Conservation (phyloP, 2,329 filamentous ascomycete genomes). For the Trichoderma sp. region DNA sequence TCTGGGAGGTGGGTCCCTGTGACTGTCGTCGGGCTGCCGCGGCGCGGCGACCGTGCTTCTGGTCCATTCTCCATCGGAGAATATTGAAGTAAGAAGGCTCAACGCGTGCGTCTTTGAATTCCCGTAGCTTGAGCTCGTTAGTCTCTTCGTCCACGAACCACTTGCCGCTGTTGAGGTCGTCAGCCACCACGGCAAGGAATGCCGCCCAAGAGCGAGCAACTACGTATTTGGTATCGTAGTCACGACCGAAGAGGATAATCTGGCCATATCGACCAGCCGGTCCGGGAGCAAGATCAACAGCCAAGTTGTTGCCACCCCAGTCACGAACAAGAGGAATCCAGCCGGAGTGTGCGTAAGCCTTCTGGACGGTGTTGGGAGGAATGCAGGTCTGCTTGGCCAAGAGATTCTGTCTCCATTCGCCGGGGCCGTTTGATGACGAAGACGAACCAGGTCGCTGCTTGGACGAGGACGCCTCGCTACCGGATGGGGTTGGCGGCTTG, state of each 20-base stretch:
- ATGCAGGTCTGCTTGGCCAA: conserved; percentile 84
- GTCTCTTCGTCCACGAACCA: conserved; percentile 92
- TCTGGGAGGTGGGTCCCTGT: conserved; percentile 48
- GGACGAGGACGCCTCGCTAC: conserved; percentile 68
- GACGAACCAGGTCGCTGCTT: conserved; percentile 51
- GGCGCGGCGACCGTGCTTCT: conserved; percentile 78
- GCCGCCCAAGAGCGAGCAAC: conserved; percentile 88
- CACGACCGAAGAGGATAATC: conserved; percentile 92
- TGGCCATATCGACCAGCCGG: conserved; percentile 93
- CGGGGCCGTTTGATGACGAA: conserved; percentile 55
- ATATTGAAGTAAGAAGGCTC: conserved; percentile 96
- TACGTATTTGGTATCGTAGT: conserved; percentile 99
- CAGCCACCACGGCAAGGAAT: conserved; percentile 83
- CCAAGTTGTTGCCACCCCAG: conserved; percentile 98
- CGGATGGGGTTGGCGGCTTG: conserved; percentile 64
- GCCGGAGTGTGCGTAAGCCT: conserved; percentile 86
- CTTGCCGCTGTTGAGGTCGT: conserved; percentile 87
- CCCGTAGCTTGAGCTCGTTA: conserved; percentile 85
- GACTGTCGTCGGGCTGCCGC: conserved; percentile 56
- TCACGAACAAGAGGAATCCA: conserved; percentile 97
- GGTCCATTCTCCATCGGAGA: conserved; percentile 90
- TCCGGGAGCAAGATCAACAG: conserved; percentile 88
- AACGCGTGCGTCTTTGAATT: conserved; percentile 86
- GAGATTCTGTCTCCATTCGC: conserved; percentile 80
- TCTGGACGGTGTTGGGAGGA: conserved; percentile 82